Base-by-base conservation (phyloP, 2,329 filamentous ascomycete species). In the Aspergillus pseudoviridinutans region DNA sequence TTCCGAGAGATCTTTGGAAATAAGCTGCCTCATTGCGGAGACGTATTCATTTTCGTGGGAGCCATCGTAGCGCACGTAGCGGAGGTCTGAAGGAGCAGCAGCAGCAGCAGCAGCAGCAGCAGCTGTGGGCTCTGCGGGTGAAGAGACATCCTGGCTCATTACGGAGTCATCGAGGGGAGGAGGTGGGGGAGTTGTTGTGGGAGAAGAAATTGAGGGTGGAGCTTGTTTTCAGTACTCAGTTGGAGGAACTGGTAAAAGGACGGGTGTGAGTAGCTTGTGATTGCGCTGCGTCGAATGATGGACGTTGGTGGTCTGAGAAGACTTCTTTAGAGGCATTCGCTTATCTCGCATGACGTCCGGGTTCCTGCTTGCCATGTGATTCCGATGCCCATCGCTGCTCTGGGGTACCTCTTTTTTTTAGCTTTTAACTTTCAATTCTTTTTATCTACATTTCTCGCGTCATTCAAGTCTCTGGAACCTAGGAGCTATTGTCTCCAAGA, bases 1-100 rank as follows among this genome's bases (percentile, higher is more conserved):
- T 75, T 99, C 94, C 66, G 93, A 97, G 51, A 99, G 83, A 72
- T 97, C 94, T 69, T 93, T 96, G 49, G 92, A 94, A 69, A 99
- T 99, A 70, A 99, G 79, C 57, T 92, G 87, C 55, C 93, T 87
- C 75, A 99, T 97, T 46, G 91, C 87, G 38, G 92, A 87, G 46
- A 99, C 86, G 71, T 94, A 87, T 56, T 79, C 76, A 53, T 82
- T 80, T 69, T 88, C 86, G 63, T 84, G 83, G 51, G 79, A 71
- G 55, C 74, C 73, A 60, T 85, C 79, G 70, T 88, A 89, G 66
- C 83, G 83, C 59, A 84, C 72, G 71, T 87, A 87, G 62, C 75
- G 78, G 63, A 82, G 74, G 46, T 68, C 64, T 74, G 69, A 84
- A 71, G 83, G 73, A 56, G 50, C 25, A 44, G 53, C n/a, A 20